These are phyloP conservation scores for Leptographium flavum DNA, from an alignment of 2,329 filamentous ascomycete genomes.

Conservation along the genomic window DNA sequence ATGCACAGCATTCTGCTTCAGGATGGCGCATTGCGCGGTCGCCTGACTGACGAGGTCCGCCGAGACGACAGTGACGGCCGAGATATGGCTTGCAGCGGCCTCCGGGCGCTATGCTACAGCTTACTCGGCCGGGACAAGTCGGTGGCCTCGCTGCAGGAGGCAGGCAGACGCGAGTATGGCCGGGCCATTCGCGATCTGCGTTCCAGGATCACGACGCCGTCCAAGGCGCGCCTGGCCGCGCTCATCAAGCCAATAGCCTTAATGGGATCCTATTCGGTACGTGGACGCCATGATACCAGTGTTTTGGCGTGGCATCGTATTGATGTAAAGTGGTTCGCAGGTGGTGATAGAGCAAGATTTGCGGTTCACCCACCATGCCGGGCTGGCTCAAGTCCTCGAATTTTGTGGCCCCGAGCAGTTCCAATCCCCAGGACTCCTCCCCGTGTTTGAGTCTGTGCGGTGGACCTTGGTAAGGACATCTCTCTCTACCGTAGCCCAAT, in stretches of 20 bases:
- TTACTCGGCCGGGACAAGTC: constrained; percentile 11
- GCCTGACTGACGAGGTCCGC: too few species aligned
- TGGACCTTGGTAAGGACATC: constrained; percentile 10
- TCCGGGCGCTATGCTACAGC: constrained; percentile 12
- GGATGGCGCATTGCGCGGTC: constrained; percentile 10
- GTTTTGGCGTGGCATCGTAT: not conserved
- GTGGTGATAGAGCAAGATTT: constrained; percentile 14
- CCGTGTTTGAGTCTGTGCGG: constrained; percentile 14
- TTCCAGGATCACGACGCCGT: constrained; percentile 1
- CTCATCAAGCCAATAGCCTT: constrained; percentile 12
- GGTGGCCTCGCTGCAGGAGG: constrained; percentile 6
- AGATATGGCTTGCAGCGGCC: constrained; percentile 11
- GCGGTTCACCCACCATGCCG: constrained; percentile 15
- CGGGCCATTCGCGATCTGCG: constrained; percentile 7
- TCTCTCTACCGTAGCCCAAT: not conserved
- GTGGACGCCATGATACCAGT: not conserved
- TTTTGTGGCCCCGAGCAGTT: constrained; percentile 14
- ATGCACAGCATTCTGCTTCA: constrained; percentile 16
- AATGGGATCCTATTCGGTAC: constrained; percentile 11
- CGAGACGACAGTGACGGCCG: too few species aligned
- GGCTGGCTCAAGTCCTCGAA: constrained; percentile 14
- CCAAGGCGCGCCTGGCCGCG: constrained; percentile 7
- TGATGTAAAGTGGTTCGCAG: not conserved
- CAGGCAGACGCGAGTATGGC: constrained; percentile 8
- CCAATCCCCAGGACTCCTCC: constrained; percentile 13